These are phyloP conservation scores for Fraxinus cuspidata DNA, from an alignment of 257 asterid species.

Conservation along the genomic window DNA sequence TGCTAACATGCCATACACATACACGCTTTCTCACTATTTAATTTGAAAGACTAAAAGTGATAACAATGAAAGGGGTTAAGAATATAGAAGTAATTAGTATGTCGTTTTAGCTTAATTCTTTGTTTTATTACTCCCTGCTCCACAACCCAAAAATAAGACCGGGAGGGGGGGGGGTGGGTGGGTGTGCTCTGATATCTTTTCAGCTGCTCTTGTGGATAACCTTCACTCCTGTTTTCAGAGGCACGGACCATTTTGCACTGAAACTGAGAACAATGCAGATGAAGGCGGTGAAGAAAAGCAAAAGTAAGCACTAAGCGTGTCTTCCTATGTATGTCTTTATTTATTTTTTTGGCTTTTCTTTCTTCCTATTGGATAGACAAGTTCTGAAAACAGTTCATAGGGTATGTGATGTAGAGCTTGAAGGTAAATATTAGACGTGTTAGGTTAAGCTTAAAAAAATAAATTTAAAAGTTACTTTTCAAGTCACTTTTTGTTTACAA, in stretches of 20 bases:
- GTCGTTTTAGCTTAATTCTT: neutral
- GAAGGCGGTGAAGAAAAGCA: constrained; percentile 36
- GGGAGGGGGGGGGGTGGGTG: neutral
- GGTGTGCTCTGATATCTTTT: neutral
- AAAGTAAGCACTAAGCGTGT: constrained; percentile 29
- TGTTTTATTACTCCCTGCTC: neutral
- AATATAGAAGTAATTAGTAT: neutral
- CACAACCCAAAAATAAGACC: too few species aligned
- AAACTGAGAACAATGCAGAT: constrained; percentile 30
- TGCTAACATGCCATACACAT: neutral
- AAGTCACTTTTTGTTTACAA: too few species aligned
- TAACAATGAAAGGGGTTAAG: neutral
- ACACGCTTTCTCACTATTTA: too few species aligned
- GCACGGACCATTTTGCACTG: constrained; percentile 41
- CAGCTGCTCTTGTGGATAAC: constrained; percentile 11
- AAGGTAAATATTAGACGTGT: constrained; percentile 49
- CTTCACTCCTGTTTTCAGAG: constrained; percentile 37
- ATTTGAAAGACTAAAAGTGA: neutral
- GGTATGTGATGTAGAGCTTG: constrained; percentile 64
- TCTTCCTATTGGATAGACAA: neutral
- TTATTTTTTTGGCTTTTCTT: neutral
- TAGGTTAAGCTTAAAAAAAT: too few species aligned
- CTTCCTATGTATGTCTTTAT: neutral
- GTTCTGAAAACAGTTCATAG: constrained; percentile 4
- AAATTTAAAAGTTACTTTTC: too few species aligned